These are phyloP conservation scores for Urtica urens DNA, from an alignment of 306 rosid genomes.

Conservation along the genomic window DNA sequence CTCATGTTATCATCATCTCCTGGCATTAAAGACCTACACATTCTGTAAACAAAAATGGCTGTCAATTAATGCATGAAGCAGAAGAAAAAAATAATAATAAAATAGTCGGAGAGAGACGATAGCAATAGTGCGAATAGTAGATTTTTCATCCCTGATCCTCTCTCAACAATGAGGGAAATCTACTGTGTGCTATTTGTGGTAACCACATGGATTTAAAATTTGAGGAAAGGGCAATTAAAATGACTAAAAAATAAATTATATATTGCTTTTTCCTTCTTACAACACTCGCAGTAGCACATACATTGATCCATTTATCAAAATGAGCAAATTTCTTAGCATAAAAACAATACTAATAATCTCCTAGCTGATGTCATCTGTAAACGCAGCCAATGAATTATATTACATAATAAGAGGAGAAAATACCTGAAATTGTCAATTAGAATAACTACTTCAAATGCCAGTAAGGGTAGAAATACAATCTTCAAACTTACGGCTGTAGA, in stretches of 20 bases:
- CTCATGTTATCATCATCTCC: constrained; percentile 88
- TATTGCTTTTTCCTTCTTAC: no score
- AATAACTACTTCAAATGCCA: constrained; percentile 74
- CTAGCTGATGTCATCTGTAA: neutral
- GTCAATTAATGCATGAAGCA: constrained; percentile 9
- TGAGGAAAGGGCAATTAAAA: no score
- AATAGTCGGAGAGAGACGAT: neutral
- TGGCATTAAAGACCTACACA: constrained; percentile 95
- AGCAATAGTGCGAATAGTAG: no score
- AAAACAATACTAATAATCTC: neutral
- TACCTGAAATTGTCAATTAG: constrained; percentile 96
- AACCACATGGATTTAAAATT: no score
- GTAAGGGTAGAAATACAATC: constrained; percentile 86
- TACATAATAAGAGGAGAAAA: neutral
- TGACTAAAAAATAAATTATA: no score
- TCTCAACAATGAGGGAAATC: no score
- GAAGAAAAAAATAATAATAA: neutral
- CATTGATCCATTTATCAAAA: neutral
- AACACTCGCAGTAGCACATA: neutral
- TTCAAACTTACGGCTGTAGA: constrained; percentile 66
- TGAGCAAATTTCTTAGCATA: neutral
- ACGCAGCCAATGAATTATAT: no score
- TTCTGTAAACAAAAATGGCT: constrained; percentile 38
- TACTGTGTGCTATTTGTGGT: no score
- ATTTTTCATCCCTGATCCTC: no score